Evolutionary conservation across 768 basidiomycete genomes (phyloP), one percentile per base, ranked within the genome.

Genomic region (Russula sp.): DNA sequence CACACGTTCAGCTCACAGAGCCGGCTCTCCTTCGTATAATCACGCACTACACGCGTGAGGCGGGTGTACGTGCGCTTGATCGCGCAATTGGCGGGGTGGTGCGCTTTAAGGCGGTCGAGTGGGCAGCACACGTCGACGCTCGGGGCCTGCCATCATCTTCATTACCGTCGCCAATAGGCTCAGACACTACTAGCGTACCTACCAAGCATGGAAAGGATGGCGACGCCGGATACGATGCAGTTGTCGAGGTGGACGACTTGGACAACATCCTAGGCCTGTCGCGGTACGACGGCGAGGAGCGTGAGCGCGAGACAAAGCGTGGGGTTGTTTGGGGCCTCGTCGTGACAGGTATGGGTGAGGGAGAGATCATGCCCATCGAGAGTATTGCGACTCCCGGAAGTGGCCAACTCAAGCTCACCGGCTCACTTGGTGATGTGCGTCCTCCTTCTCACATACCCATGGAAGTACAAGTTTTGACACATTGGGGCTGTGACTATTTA

Each of bases 71-170:
- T 40, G 86, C 84, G 50, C 81, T 96, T 16, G 94, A 97, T 70
- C 83, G 94, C 13, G 84, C 90, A 2, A 85, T 98, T 47, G 93
- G 91, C 3, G 81, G 86, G 27, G 86, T 98, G n/a, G 89, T 89
- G n/a, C 77, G 94, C 37, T 88, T 81, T 67, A 97, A 97, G 70
- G 94, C 93, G 1, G 95, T 98, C 5, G 88, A 97, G 68, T 95
- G 88, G 86, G 84, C 91, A 0, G 88, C 90, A 67, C 77, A 80
- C 68, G 72, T 84, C 14, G 84, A 87, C 61, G 73, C 47, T 10
- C 34, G 27, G 7, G 35, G 75, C 74, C 59, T 61, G 39, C 42
- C 63, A 44, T 59, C 51, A 52, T 66, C 57, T 16, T 68, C 65
- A 37, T 45, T 35, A 58, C 68, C 31, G 50, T 68, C 52, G 2